Conservation (phyloP, 345 rosid genomes). For the Melaleuca quinquenervia region DNA sequence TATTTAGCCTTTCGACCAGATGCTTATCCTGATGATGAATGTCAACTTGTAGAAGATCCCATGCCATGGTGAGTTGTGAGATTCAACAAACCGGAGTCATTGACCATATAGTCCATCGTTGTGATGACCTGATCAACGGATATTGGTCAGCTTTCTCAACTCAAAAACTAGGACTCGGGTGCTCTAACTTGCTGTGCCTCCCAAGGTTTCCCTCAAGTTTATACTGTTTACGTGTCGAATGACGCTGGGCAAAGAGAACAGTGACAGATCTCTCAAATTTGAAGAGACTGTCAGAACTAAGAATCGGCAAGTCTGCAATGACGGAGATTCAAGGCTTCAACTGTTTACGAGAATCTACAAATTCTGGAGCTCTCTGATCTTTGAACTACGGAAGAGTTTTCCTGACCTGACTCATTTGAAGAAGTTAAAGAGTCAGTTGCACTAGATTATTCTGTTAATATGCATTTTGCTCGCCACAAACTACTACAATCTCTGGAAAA, state of each 20-base stretch:
- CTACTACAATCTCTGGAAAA: no score
- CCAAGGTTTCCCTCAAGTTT: no score
- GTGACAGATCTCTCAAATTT: not conserved
- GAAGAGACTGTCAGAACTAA: not conserved
- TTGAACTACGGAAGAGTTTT: no score
- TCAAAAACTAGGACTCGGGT: no score
- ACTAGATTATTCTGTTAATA: not conserved
- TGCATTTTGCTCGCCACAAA: not conserved
- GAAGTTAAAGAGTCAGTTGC: not conserved
- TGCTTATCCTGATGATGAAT: no score
- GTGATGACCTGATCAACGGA: not conserved
- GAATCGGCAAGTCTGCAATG: not conserved
- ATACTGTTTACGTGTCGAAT: no score
- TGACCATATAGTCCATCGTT: not conserved
- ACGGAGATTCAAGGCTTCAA: not conserved
- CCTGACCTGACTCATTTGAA: no score
- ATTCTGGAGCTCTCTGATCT: no score
- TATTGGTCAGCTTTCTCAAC: not conserved
- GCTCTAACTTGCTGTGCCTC: no score
- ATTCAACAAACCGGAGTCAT: not conserved
- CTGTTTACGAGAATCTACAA: not conserved
- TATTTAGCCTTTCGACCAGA: no score
- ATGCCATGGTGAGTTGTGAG: not conserved
- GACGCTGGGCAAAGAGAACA: not conserved
- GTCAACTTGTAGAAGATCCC: no score